Percentiles rank a stretch among this genome's conserved stretches.
Evolutionary conservation across 176 grass and related monocot genomes (phyloP).

Genomic region (Triticum monococcum): DNA sequence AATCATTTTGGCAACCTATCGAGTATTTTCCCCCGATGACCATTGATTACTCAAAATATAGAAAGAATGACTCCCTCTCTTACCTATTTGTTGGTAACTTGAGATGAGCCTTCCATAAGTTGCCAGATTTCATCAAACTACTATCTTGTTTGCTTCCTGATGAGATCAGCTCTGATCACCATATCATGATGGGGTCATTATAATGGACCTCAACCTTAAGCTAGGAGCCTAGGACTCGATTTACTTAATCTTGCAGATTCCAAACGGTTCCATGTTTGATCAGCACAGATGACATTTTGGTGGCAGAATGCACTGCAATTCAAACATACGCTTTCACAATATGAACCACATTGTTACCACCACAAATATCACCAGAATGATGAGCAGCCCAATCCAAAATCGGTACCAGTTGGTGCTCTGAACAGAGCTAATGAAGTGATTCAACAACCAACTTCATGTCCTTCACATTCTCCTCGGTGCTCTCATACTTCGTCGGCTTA

Average conservation of each 20-base stretch:
- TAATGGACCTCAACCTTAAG: not conserved
- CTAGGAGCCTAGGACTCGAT: not conserved
- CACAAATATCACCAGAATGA: not conserved
- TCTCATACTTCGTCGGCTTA: constrained; percentile 47
- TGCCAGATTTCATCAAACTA: not conserved
- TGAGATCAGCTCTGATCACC: not conserved
- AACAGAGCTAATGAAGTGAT: constrained; percentile 42
- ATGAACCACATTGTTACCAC: not conserved
- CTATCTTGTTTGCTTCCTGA: not conserved
- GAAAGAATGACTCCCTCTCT: not conserved
- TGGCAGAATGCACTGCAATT: not conserved
- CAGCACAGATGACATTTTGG: not conserved
- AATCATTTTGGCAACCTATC: not conserved
- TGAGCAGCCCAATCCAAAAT: not conserved
- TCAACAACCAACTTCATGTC: constrained; percentile 65
- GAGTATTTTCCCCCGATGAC: not conserved
- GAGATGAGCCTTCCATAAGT: constrained; percentile 3
- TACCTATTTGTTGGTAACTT: not conserved
- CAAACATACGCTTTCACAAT: not conserved
- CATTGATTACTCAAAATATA: not conserved
- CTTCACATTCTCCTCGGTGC: constrained; percentile 47
- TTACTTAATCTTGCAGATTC: not conserved
- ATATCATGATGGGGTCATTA: not conserved
- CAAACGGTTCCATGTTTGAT: not conserved
- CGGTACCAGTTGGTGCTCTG: not conserved